Evolutionary conservation across 2,329 filamentous ascomycete species (phyloP), one percentile per base, ranked within the genome.

Genomic region (Pyrenochaeta sp.): DNA sequence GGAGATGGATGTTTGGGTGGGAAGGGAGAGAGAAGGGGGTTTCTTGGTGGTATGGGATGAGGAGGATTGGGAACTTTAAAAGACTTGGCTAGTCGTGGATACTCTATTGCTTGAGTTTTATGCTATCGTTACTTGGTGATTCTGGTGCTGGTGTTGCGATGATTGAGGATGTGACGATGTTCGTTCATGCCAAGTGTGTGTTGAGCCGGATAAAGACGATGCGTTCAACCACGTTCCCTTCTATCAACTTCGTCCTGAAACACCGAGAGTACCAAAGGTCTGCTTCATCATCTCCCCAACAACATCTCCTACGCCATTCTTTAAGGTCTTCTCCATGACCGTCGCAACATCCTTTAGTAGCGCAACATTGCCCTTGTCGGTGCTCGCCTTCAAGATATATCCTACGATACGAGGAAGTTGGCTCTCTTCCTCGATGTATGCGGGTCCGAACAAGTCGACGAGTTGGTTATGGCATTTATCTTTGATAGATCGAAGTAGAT

Each of bases 381-480:
- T 32, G 24, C 51, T 53, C 4, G 71, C 68, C 61, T 74, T 71
- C 49, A 82, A 74, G 24, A 82, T 75, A 50, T 75, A 82, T 3
- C 76, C 77, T 1, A 81, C 76, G 0, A 82, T 44, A 27, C 72
- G 80, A 0, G 80, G 78, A 5, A 83, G 68, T 57, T 82, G 71
- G 32, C 44, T 74, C 59, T 82, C 77, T 12, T 65, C 66, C 45
- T 80, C 72, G 2, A 81, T 56, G 53, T 81, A 82, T 1, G 58
- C 65, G 1, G 72, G 63, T 0, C 72, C 74, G 58, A 67, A 79
- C 8, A 78, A 60, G n/a, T 73, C 27, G 15, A 63, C 58, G 7
- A 83, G 68, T 0, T 73, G 9, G 0, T 68, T 46, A 15, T 76
- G 68, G 46, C 75, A 78, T 2, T 54, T 53, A 2, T 77, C 61